These are phyloP conservation scores for Uncinocarpus reesii DNA, from an alignment of 2,329 filamentous ascomycete genomes.

Conservation along the genomic window DNA sequence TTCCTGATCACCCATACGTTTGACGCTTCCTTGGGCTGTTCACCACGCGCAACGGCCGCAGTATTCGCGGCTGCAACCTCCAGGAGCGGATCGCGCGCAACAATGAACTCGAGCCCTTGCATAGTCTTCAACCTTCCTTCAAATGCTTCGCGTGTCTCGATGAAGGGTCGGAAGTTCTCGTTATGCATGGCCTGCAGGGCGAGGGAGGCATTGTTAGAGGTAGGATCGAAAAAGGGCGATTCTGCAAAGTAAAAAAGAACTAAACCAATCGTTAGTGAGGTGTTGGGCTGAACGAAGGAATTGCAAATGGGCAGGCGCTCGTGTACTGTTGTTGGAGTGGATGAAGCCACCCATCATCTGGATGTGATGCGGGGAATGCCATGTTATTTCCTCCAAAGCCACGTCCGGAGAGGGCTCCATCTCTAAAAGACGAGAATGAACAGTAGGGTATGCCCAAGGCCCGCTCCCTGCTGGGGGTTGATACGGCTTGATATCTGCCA, in stretches of 20 bases:
- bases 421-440: neutral
- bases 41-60: conserved; percentile 13
- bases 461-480: neutral
- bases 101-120: conserved; percentile 50
- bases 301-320: neutral
- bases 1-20: conserved; percentile 53
- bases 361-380: conserved; percentile 37
- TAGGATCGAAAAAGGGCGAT: conserved; percentile 54
- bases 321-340: conserved; percentile 38
- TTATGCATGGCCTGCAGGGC: conserved; percentile 44
- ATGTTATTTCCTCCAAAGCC: conserved; percentile 37
- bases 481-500: no score
- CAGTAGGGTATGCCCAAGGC: neutral
- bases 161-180: conserved; percentile 40
- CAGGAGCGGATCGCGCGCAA: conserved; percentile 47
- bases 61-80: conserved; percentile 30
- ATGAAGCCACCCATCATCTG: conserved; percentile 39
- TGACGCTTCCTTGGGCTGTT: conserved; percentile 35
- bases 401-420: conserved; percentile 14
- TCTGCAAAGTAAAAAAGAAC: conserved; percentile 53
- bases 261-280: conserved; percentile 20
- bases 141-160: conserved; percentile 47
- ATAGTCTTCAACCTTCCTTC: conserved; percentile 46
- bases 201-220: conserved; percentile 50
- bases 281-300: neutral